Conservation (phyloP, 345 rosid species). For the Eucalyptus globulus region DNA sequence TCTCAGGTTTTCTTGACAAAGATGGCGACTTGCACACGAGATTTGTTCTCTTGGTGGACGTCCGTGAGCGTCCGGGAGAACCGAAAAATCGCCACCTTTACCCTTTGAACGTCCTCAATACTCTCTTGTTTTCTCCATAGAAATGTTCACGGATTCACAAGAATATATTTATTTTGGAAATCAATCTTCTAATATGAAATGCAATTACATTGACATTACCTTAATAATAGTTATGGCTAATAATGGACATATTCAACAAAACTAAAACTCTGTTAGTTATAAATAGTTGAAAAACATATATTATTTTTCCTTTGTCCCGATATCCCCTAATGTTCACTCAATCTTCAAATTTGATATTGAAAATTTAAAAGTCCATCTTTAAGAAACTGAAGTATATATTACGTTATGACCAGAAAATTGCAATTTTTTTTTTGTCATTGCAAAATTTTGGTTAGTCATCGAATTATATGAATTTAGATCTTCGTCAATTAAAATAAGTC, state of each 20-base stretch:
- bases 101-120: no score
- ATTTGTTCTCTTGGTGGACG: no score
- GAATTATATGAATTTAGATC: background rate
- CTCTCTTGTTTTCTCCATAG: background rate
- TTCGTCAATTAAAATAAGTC: background rate
- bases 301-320: no score
- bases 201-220: background rate
- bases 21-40: no score
- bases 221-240: background rate
- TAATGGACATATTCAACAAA: background rate
- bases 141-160: background rate
- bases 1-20: no score
- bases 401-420: no score
- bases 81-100: no score
- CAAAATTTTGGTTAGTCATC: background rate
- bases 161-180: no score
- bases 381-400: background rate
- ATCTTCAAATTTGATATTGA: no score
- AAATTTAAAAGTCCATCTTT: background rate
- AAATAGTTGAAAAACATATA: no score
- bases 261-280: background rate
- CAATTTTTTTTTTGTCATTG: background rate
- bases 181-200: background rate
- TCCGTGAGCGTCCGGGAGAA: no score
- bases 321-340: no score